Evolutionary conservation across 257 asterid species (phyloP), one percentile per base, ranked within the genome.

Genomic region (Solanum clarkiae): DNA sequence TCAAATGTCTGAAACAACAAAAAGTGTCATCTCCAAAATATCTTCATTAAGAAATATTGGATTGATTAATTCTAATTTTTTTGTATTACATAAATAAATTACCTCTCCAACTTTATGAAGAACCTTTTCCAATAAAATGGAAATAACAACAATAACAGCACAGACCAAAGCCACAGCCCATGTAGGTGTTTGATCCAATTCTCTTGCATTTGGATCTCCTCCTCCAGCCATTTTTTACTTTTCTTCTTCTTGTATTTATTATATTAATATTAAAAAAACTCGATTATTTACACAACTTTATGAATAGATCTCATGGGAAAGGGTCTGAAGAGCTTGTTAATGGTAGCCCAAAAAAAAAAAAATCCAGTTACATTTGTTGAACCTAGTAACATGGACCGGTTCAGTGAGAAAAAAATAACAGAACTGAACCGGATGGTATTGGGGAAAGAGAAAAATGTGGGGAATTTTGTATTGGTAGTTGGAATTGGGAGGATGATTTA

Each of bases 161-260:
- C 90, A 88, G 45, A 93, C 97, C 59, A 91, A 85, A 29, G 95
- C 87, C 40, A 92, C 95, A 0, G 95, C 97, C 97, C 97, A 93
- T 72, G 97, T 93, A 1, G 97, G 95, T 36, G 88, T 86, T 77
- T 83, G 84, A 75, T 86, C 88, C 12, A 86, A 82, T 44, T 83
- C 81, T 59, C 86, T 83, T 17, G 66, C 14, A 29, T 69, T 86
- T 17, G 54, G 56, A 29, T 29, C 32, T 24, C 42, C 87, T 66
- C 85, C 89, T 68, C 77, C 85, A 26, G 80, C 44, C 86, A 84
- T 84, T 53, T 68, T 68, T 10, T 82, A 29, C 42, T 69, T 1
- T 44, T 57, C 26, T 20, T 62, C 40, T 62, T 62, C 16, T 62
- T 26, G 1, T 26, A 29, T 1, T 14, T 74, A 15, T 75, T 45